Evolutionary conservation across 495 filamentous ascomycete species (phyloP), one percentile per base, ranked within the genome.

Genomic region (Tuber aestivum): DNA sequence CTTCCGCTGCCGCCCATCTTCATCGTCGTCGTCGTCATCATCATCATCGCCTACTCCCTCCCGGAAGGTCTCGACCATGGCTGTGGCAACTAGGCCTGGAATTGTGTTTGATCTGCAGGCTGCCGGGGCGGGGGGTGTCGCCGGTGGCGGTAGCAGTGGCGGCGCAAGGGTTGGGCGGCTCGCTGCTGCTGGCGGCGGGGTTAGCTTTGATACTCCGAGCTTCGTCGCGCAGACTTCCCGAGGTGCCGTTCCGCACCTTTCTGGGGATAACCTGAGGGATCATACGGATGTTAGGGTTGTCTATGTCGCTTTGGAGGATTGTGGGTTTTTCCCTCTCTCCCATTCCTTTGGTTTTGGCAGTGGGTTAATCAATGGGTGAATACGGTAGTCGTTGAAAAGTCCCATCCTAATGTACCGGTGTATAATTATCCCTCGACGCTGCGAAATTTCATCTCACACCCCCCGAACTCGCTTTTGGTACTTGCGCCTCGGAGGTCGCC

Each of bases 251-350:
- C 93, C 95, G 37, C 95, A 99, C 85, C 84, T 99, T 72, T 90
- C 94, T 23, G 95, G 93, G 73, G 95, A 99, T 86, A 91, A 92
- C 78, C 85, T 95, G 77, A 84, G 84, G 40, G 89, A 90, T 48
- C 87, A 92, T 77, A 89, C 90, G 10, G 81, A 88, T 9, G 86
- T 94, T 65, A 85, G 84, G 32, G 92, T 92, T 70, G 86, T 93
- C 38, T 97, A 95, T 83, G 86, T 94, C 74, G 93, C 92, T 20
- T 84, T 98, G 20, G 95, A 99, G 87, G 96, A 99, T 84, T 99
- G 95, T 97, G 85, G 85, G 91, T 88, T 41, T 68, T 50, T 69
- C 41, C 74, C 32, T 50, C 74, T 40, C 23, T 72, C 41, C 32
- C 37, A 37, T 41, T 32, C 68, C 16, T 40, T 71, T 32, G 41